These are phyloP conservation scores for Annulohypoxylon moriforme DNA, from an alignment of 495 filamentous ascomycete genomes.

Conservation along the genomic window DNA sequence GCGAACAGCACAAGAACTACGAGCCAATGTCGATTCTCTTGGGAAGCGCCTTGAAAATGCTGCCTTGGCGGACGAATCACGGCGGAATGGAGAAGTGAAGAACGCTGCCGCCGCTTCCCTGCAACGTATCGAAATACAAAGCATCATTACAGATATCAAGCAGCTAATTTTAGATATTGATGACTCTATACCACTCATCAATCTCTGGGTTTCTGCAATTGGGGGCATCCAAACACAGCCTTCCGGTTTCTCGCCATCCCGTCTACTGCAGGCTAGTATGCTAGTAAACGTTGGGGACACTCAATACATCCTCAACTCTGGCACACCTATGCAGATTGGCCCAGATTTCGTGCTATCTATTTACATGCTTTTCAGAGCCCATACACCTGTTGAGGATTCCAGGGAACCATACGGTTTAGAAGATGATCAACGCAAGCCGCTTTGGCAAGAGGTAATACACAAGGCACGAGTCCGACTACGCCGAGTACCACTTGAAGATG, in stretches of 20 bases:
- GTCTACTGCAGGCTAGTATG: constrained; percentile 92
- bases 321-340: constrained; percentile 81
- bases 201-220: constrained; percentile 94
- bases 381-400: constrained; percentile 59
- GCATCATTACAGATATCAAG: constrained; percentile 80
- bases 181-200: constrained; percentile 92
- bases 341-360: constrained; percentile 88
- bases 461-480: constrained; percentile 88
- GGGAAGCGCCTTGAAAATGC: constrained; percentile 82
- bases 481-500: constrained; percentile 56
- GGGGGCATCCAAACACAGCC: constrained; percentile 71
- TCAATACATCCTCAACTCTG: constrained; percentile 75
- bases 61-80: constrained; percentile 70
- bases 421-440: constrained; percentile 71
- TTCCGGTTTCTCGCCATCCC: constrained; percentile 74
- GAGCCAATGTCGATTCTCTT: constrained; percentile 86
- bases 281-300: constrained; percentile 90
- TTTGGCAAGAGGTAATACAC: constrained; percentile 98
- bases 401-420: constrained; percentile 59
- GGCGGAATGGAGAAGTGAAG: constrained; percentile 61
- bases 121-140: constrained; percentile 70
- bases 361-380: constrained; percentile 95
- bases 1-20: constrained; percentile 84
- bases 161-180: constrained; percentile 83
- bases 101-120: constrained; percentile 49